Percentiles rank a stretch among this genome's conserved stretches.
Conservation (phyloP, 2,329 filamentous ascomycete genomes). For the Boeremia lycopersici region DNA sequence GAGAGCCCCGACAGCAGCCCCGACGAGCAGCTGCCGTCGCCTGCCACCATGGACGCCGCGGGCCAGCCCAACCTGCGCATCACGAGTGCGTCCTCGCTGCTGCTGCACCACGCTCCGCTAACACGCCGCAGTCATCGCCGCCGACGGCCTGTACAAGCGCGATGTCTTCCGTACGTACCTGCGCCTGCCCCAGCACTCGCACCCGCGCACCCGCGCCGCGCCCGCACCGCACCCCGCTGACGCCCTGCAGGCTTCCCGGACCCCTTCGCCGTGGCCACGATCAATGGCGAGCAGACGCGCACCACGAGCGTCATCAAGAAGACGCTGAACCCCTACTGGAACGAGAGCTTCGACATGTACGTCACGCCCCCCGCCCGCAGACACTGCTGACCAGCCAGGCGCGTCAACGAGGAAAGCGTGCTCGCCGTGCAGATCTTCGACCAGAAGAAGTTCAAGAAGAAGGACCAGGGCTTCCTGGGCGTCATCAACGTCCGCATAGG, state of each 20-base stretch:
- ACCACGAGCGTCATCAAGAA: conserved; percentile 98
- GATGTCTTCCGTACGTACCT: conserved; percentile 91
- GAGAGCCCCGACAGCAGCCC: too few species aligned
- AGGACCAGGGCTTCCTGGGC: conserved; percentile 97
- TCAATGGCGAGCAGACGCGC: conserved; percentile 97
- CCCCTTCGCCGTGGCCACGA: conserved; percentile 94
- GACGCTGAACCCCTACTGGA: conserved; percentile 99
- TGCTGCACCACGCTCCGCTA: conserved; percentile 23
- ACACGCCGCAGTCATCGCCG: conserved; percentile 80
- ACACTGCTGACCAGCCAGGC: conserved; percentile 60
- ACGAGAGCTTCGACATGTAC: conserved; percentile 98
- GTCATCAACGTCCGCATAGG: conserved; percentile 97
- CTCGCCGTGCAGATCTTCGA: conserved; percentile 98
- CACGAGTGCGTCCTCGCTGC: conserved; percentile 71
- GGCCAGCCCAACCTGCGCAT: conserved; percentile 82
- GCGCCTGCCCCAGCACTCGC: background rate
- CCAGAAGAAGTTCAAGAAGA: conserved; percentile 99
- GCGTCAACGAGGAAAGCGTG: conserved; percentile 92
- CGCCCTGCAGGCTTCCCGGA: conserved; percentile 81
- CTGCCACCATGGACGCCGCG: conserved; percentile 52
- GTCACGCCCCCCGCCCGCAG: conserved; percentile 40
- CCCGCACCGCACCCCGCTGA: conserved; percentile 39
- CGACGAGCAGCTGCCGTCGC: conserved; percentile 1
- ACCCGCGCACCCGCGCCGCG: too few species aligned
- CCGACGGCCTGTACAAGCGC: conserved; percentile 97